Percentiles rank a stretch among this genome's conserved stretches.
phyloP scores from a whole-genome alignment of 176 grass and related monocot genomes.

The Hordeum vulgare region DNA sequence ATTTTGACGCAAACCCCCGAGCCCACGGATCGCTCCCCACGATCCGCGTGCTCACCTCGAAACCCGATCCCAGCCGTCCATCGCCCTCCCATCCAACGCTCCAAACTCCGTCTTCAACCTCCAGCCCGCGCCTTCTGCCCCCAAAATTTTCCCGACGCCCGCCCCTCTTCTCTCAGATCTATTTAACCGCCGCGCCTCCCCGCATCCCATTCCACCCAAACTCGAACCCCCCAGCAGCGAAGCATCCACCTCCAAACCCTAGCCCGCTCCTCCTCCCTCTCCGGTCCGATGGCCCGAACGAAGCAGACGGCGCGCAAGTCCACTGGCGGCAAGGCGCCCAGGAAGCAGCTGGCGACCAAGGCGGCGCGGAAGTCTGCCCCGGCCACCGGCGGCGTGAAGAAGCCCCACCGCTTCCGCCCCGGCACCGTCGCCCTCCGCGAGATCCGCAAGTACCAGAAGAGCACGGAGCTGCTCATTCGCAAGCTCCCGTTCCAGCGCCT shows the following conservation, averaged over 20 bases:
- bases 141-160: background rate
- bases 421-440: constrained; percentile 57
- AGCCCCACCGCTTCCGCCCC: constrained; percentile 57
- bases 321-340: constrained; percentile 58
- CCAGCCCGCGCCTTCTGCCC: background rate
- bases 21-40: background rate
- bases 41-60: background rate
- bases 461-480: constrained; percentile 64
- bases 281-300: constrained; percentile 42
- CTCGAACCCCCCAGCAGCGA: background rate
- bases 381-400: constrained; percentile 61
- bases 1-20: too few species aligned
- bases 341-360: constrained; percentile 63
- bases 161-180: background rate
- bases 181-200: background rate
- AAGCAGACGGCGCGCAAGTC: constrained; percentile 72
- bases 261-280: background rate
- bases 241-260: background rate
- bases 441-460: constrained; percentile 81
- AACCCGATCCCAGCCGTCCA: background rate
- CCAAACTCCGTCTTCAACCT: background rate
- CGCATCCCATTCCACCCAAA: background rate
- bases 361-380: constrained; percentile 59
- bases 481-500: constrained; percentile 67
- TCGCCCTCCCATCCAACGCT: background rate